These are phyloP conservation scores for Neoarthrinium moseri DNA, from an alignment of 2,329 filamentous ascomycete genomes.

Conservation along the genomic window DNA sequence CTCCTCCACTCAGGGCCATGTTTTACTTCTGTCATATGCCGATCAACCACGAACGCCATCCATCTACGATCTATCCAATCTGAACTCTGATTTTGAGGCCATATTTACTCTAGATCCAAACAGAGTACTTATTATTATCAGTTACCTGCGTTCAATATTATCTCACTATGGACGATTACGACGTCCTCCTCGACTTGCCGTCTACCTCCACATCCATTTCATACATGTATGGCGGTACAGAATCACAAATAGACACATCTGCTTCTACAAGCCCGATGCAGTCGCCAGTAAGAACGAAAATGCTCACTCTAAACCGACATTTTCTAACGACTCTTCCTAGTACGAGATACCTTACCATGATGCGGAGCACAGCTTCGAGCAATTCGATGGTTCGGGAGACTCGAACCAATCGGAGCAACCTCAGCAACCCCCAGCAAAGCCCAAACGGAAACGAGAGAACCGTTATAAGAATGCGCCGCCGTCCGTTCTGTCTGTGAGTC, in stretches of 20 bases:
- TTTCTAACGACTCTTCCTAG: constrained; percentile 16
- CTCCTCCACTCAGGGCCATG: background rate
- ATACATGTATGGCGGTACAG: constrained; percentile 34
- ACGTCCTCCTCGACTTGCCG: constrained; percentile 26
- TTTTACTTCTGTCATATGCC: background rate
- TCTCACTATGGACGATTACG: constrained; percentile 31
- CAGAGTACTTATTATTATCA: too few species aligned
- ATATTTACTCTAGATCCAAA: too few species aligned
- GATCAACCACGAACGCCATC: too few species aligned
- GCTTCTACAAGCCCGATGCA: constrained; percentile 36
- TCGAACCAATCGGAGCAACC: constrained; percentile 16
- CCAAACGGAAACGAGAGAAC: constrained; percentile 50
- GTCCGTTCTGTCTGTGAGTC: constrained; percentile 46
- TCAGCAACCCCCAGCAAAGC: constrained; percentile 29
- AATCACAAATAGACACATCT: constrained; percentile 34
- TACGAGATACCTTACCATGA: constrained; percentile 30
- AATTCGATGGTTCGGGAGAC: constrained; percentile 21
- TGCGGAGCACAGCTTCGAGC: constrained; percentile 22
- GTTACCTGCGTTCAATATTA: too few species aligned
- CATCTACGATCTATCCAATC: too few species aligned
- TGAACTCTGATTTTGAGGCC: too few species aligned
- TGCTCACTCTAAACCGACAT: background rate
- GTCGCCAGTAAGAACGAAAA: constrained; percentile 30
- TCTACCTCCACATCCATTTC: constrained; percentile 30
- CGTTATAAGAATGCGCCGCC: constrained; percentile 52